A percentile compares a stretch with the other conserved stretches of the same genome.
Evolutionary conservation across 495 filamentous ascomycete genomes (phyloP).

Genomic region (Elasticomyces elasticus): DNA sequence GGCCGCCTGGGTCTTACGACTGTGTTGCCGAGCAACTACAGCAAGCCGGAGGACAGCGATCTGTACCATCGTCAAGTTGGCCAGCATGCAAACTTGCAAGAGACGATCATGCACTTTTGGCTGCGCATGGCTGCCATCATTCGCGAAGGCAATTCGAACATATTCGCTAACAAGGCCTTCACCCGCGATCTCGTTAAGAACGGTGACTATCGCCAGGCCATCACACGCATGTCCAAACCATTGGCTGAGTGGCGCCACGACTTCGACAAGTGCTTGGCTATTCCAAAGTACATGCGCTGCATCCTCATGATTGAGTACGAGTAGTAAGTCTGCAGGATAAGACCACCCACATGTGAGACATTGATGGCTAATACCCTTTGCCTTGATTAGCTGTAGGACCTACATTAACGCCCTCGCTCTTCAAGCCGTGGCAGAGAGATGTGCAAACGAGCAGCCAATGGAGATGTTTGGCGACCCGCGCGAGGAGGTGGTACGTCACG

Average conservation of each 20-base stretch:
- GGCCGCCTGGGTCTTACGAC: constrained; percentile 89
- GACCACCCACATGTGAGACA: no score
- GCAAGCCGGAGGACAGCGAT: constrained; percentile 19
- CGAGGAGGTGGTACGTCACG: constrained; percentile 21
- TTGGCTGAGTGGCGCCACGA: constrained; percentile 63
- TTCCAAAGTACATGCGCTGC: constrained; percentile 61
- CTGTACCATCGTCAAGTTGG: constrained; percentile 13
- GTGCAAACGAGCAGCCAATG: constrained; percentile 51
- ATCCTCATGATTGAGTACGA: constrained; percentile 66
- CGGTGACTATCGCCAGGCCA: constrained; percentile 65
- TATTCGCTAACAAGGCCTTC: constrained; percentile 74
- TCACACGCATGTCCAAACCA: constrained; percentile 72
- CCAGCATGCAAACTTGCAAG: constrained; percentile 38
- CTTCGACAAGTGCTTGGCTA: constrained; percentile 10
- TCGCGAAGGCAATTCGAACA: constrained; percentile 69
- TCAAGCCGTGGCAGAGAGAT: constrained; percentile 90
- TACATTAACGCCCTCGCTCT: constrained; percentile 89
- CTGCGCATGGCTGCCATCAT: constrained; percentile 81
- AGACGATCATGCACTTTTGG: constrained; percentile 84
- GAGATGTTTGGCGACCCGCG: constrained; percentile 1
- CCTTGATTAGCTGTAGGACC: constrained; percentile 40
- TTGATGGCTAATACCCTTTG: no score
- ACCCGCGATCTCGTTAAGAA: constrained; percentile 79
- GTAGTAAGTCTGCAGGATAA: no score
- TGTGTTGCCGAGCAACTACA: constrained; percentile 58